These are phyloP conservation scores for Plasmodium falciparum DNA, from an alignment of 169 alveolate genomes.

Conservation along the genomic window DNA sequence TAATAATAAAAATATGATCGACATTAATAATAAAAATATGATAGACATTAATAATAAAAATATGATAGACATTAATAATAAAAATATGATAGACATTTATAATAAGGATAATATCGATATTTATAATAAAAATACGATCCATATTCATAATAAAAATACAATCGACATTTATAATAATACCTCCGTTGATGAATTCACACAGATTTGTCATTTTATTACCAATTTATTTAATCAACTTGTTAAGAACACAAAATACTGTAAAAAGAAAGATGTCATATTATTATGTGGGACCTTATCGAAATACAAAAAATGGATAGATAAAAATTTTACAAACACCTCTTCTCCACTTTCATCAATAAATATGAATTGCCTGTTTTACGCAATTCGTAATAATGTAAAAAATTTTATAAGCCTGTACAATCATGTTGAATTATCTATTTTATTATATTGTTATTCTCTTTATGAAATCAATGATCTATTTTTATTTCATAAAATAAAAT, in stretches of 20 bases:
- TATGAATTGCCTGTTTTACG: neutral
- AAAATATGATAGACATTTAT: too few relatives aligned
- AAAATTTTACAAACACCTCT: neutral
- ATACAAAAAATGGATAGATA: neutral
- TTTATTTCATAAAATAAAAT: conserved; percentile 19
- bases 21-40: neutral
- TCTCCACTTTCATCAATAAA: neutral
- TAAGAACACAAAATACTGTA: conserved; percentile 6
- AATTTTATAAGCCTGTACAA: conserved; percentile 5
- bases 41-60: too few relatives aligned
- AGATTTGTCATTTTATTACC: too few relatives aligned
- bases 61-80: too few relatives aligned
- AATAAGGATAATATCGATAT: too few relatives aligned
- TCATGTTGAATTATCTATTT: conserved; percentile 19
- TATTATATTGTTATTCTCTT: conserved; percentile 39
- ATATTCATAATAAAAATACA: neutral
- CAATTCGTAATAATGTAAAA: conserved; percentile 1
- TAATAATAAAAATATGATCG: neutral
- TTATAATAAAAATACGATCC: neutral
- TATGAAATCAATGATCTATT: conserved; percentile 14
- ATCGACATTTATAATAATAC: too few relatives aligned
- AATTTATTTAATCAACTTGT: neutral
- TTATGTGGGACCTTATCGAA: conserved; percentile 9
- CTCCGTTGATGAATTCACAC: too few relatives aligned
- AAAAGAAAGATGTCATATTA: conserved; percentile 23